Evolutionary conservation across 106 monocot species (phyloP).

Genomic region (Acorus gramineus): DNA sequence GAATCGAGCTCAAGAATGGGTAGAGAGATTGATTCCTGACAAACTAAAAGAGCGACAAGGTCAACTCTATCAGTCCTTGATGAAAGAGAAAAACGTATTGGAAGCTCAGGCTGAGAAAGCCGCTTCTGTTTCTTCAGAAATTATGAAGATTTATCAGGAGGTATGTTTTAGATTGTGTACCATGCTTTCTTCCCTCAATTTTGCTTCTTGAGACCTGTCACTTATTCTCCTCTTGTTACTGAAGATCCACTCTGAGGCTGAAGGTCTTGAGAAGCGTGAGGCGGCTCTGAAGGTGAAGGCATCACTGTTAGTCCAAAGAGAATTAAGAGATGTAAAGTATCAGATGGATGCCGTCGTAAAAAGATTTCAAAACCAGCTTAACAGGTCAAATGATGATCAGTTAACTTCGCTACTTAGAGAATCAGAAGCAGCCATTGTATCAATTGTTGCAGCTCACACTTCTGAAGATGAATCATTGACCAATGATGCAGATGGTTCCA

Average conservation of each 20-base stretch:
- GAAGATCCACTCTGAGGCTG: constrained; percentile 61
- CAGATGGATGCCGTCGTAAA: constrained; percentile 51
- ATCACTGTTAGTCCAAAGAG: constrained; percentile 27
- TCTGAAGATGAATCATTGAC: constrained; percentile 8
- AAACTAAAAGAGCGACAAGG: constrained; percentile 75
- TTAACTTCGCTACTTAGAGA: constrained; percentile 43
- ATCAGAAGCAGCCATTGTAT: constrained; percentile 50
- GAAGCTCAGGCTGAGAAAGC: constrained; percentile 59
- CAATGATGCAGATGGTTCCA: constrained; percentile 5
- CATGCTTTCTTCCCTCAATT: not conserved
- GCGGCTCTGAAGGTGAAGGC: constrained; percentile 56
- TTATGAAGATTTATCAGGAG: constrained; percentile 55
- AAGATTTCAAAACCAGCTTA: constrained; percentile 49
- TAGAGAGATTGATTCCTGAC: constrained; percentile 55
- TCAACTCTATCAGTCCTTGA: constrained; percentile 57
- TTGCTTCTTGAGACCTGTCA: too few species aligned
- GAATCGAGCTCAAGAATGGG: constrained; percentile 64
- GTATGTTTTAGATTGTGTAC: constrained; percentile 20
- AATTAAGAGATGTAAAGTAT: constrained; percentile 41
- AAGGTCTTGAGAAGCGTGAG: constrained; percentile 56
- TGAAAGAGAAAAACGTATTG: constrained; percentile 48
- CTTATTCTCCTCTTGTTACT: not conserved
- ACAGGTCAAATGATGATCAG: constrained; percentile 24
- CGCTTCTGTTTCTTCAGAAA: constrained; percentile 48
- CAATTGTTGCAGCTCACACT: constrained; percentile 47